Base-by-base conservation (phyloP, 139 green algal genomes). In the Micractinium sp. region DNA sequence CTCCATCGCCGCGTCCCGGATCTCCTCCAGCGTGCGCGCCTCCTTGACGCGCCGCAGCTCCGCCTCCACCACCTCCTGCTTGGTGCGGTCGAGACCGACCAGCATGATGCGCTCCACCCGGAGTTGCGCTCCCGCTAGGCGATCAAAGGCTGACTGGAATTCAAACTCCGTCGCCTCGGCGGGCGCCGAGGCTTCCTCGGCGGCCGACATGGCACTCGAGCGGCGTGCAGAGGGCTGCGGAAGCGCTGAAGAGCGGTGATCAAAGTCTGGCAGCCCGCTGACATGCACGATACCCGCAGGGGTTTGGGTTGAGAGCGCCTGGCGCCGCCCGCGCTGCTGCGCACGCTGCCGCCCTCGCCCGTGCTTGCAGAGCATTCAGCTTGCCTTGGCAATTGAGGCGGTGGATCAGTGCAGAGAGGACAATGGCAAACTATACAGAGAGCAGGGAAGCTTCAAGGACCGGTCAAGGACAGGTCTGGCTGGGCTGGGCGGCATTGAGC, bases 1-100 rank as follows among this genome's bases (percentile, higher is more conserved):
- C 25, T 91, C 88, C 76, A 96, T 86, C 38, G 97, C 56, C 4
- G 89, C 92, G 22, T 92, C 84, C 71, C 96, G 93, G 47, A 97
- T 92, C 77, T 97, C 95, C 61, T 95, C 93, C 82, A 97, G 81
- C 0, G 93, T 96, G n/a, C 78, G 36, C 0, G 91, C 93, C 1
- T 92, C 82, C 56, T 93, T 87, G 31, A 97, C 85, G 25, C 81
- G 61, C 25, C n/a, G 53, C n/a, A 95, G 60, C 79, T 94, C 92
- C 20, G 91, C 63, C 38, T 88, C 31, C 33, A 95, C 86, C 25
- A 95, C 81, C 3, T 79, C n/a, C 67, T 80, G 35, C 73, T 92
- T 91, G 19, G 93, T 94, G 60, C 92, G 88, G 67, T 88, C 39
- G 60, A 93, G 73, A 25, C 91, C 91, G 35, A 67, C 60, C 29